Evolutionary conservation across 2,329 filamentous ascomycete genomes (phyloP).

Genomic region (Cordyceps cateniannulata): DNA sequence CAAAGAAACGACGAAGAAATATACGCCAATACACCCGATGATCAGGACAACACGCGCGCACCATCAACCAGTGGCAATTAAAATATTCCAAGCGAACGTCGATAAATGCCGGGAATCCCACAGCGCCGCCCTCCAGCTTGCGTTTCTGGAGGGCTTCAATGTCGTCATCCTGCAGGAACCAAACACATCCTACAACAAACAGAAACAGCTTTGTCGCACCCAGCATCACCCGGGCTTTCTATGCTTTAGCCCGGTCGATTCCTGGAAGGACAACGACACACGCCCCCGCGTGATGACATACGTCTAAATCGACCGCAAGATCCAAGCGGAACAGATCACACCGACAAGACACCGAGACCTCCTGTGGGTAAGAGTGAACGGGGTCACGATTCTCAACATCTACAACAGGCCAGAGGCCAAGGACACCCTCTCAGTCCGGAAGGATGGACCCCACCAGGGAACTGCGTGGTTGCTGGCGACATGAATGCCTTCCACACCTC

Average conservation of each 20-base stretch:
- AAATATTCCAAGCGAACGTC: constrained; percentile 1
- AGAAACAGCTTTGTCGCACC: not conserved
- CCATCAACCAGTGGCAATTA: not conserved
- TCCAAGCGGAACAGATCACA: not conserved
- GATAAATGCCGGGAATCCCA: not conserved
- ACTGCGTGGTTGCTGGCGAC: not conserved
- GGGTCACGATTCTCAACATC: not conserved
- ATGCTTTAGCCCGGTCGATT: not conserved
- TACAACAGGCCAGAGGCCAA: not conserved
- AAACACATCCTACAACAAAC: not conserved
- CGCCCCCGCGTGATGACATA: not conserved
- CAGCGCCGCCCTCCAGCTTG: not conserved
- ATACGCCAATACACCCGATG: not conserved
- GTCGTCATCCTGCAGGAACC: constrained; percentile 1
- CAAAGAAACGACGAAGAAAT: not conserved
- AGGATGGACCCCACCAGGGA: not conserved
- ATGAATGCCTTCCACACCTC: not conserved
- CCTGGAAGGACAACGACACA: not conserved
- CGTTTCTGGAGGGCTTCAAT: constrained; percentile 4
- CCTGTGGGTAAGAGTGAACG: not conserved
- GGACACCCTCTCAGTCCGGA: not conserved
- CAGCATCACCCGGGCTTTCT: constrained; percentile 1
- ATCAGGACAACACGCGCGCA: not conserved
- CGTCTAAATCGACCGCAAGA: not conserved
- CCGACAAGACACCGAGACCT: not conserved